Base-by-base conservation (phyloP, 352 stramenopile species). In the Globisporangium splendens region DNA sequence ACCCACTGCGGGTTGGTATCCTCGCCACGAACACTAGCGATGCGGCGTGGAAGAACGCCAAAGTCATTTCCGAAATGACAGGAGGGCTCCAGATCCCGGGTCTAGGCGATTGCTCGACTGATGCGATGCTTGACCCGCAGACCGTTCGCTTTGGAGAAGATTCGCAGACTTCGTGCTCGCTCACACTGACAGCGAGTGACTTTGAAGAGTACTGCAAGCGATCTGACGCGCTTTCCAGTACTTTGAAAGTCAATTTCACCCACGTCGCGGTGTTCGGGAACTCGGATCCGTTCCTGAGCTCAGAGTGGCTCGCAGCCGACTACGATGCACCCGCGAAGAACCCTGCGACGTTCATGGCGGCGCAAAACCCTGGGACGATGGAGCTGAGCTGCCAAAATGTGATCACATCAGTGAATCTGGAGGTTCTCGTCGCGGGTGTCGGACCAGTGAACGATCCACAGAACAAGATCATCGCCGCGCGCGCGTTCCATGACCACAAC, bases 261-360 rank as follows among this genome's bases (percentile, higher is more conserved):
- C 70, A 73, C 42, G 59, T 78, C 12, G 73, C 70, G 21, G 50
- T 46, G 12, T 79, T 79, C 15, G 73, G 73, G 28, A 83, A 83
- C 50, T 62, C 73, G 3, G 69, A 83, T 13, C 70, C 70, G 50
- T 71, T 71, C 28, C 44, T 83, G 10, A 41, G 56, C 0, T 48
- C 51, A 15, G 73, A 75, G 3, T 83, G 73, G 73, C 70, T 79
- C 42, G 44, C 42, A 20, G 46, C 78, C 43, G 70, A 79, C 42
- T 83, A 79, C 38, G 68, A 77, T 11, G n/a, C 31, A 18, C 73
- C 70, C 0, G 62, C 54, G 13, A 69, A 61, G 33, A 65, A 22
- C 51, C 57, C 38, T 0, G 42, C 70, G 3, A 52, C 20, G 11
- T 70, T 77, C 46, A 50, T 11, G 0, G 62, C 70, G 10, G 61